A percentile compares a stretch with the other conserved stretches of the same genome.
Conservation (phyloP, 495 filamentous ascomycete species). For the Penicillium samsonianum region DNA sequence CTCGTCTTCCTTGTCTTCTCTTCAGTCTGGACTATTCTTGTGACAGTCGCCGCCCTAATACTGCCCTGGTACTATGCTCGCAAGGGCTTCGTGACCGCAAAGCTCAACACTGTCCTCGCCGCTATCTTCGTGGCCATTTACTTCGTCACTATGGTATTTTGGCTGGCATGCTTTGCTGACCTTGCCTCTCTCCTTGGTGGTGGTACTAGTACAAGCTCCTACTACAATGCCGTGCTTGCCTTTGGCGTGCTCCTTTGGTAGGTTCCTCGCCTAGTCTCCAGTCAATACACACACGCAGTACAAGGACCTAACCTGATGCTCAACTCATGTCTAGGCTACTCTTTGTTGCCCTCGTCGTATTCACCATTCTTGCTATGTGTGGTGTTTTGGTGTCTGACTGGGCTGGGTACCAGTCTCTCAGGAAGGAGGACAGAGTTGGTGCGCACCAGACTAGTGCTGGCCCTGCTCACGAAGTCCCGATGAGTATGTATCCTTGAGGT, state of each 20-base stretch:
- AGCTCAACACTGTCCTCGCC: slow-evolving; percentile 28
- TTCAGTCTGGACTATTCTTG: slow-evolving; percentile 30
- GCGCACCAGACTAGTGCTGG: slow-evolving; percentile 6
- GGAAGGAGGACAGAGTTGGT: slow-evolving; percentile 8
- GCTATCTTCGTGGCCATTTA: slow-evolving; percentile 23
- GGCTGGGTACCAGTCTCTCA: slow-evolving; percentile 30
- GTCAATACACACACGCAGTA: neutral
- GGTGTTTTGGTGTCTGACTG: slow-evolving; percentile 30
- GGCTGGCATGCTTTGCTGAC: slow-evolving; percentile 38
- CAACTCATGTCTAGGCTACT: slow-evolving; percentile 23
- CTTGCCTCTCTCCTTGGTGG: slow-evolving; percentile 22
- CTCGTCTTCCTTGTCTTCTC: slow-evolving; percentile 29
- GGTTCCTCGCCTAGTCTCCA: neutral
- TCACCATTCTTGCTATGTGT: slow-evolving; percentile 31
- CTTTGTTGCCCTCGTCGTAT: slow-evolving; percentile 31
- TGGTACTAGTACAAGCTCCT: slow-evolving; percentile 4
- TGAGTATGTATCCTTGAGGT: slow-evolving; percentile 20
- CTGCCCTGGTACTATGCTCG: slow-evolving; percentile 29
- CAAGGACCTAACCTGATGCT: neutral
- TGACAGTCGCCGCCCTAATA: slow-evolving; percentile 17
- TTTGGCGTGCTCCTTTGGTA: slow-evolving; percentile 38
- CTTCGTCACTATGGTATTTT: slow-evolving; percentile 37
- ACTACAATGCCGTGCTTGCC: slow-evolving; percentile 31
- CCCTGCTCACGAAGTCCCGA: slow-evolving; percentile 19
- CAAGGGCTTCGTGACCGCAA: slow-evolving; percentile 18